These are phyloP conservation scores for Cladosporium sp. DNA, from an alignment of 2,329 filamentous ascomycete species.

Conservation along the genomic window DNA sequence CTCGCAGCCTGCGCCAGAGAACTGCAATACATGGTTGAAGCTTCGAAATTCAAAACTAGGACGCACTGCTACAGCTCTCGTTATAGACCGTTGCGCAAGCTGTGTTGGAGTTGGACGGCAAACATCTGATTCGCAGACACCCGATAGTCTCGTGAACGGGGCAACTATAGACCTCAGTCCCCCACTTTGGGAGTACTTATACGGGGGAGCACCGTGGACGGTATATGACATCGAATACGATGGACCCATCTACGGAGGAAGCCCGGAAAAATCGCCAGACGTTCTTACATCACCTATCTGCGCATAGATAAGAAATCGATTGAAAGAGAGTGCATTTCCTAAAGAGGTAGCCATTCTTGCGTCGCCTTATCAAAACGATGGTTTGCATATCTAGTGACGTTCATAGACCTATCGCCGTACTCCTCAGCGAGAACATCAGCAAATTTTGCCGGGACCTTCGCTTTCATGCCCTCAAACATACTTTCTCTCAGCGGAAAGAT, in stretches of 20 bases:
- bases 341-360: no score
- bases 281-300: not conserved
- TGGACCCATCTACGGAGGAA: not conserved
- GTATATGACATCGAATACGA: slow-evolving; percentile 1
- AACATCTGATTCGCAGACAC: not conserved
- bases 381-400: no score
- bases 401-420: no score
- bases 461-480: slow-evolving; percentile 50
- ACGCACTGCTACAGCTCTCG: not conserved
- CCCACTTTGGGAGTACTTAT: not conserved
- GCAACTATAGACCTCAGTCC: not conserved
- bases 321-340: no score
- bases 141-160: not conserved
- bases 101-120: not conserved
- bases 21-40: not conserved
- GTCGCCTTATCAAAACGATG: no score
- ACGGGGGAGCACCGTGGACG: not conserved
- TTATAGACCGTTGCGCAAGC: not conserved
- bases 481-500: slow-evolving; percentile 55
- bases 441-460: slow-evolving; percentile 55
- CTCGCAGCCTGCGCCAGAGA: not conserved
- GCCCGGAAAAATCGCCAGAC: not conserved
- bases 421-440: slow-evolving; percentile 50
- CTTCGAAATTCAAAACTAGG: not conserved
- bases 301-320: no score